Evolutionary conservation across 495 filamentous ascomycete species (phyloP).

Genomic region (Aspergillus heteromorphus): DNA sequence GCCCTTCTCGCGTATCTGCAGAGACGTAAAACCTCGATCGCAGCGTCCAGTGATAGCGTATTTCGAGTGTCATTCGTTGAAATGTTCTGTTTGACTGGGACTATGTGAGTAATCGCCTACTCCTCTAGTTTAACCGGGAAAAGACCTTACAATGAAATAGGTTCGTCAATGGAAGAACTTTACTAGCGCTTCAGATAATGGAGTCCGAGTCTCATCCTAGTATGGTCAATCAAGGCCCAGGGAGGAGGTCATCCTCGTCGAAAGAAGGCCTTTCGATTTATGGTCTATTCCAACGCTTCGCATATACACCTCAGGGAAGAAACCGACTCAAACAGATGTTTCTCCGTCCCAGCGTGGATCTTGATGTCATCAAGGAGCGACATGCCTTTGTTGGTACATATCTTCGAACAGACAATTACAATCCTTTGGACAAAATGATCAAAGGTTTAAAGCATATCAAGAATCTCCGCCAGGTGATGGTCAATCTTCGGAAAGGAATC

Average conservation of each 20-base stretch:
- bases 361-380: constrained; percentile 65
- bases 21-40: constrained; percentile 57
- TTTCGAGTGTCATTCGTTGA: constrained; percentile 62
- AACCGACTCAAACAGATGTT: constrained; percentile 74
- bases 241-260: constrained; percentile 57
- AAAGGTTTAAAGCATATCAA: constrained; percentile 68
- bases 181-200: constrained; percentile 80
- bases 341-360: constrained; percentile 68
- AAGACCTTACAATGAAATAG: constrained; percentile 27
- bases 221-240: constrained; percentile 72
- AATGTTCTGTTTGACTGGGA: constrained; percentile 71
- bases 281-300: constrained; percentile 72
- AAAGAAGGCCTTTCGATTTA: constrained; percentile 91
- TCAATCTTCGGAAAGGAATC: constrained; percentile 71
- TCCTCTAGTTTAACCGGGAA: background rate
- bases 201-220: constrained; percentile 82
- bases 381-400: constrained; percentile 65
- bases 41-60: constrained; percentile 50
- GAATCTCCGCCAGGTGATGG: constrained; percentile 67
- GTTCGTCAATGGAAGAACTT: constrained; percentile 76
- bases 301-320: constrained; percentile 79
- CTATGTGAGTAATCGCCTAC: constrained; percentile 52
- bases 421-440: constrained; percentile 49
- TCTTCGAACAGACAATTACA: constrained; percentile 62
- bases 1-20: constrained; percentile 77